These are phyloP conservation scores for Coffea canephora DNA, from an alignment of 257 asterid genomes.

Conservation along the genomic window DNA sequence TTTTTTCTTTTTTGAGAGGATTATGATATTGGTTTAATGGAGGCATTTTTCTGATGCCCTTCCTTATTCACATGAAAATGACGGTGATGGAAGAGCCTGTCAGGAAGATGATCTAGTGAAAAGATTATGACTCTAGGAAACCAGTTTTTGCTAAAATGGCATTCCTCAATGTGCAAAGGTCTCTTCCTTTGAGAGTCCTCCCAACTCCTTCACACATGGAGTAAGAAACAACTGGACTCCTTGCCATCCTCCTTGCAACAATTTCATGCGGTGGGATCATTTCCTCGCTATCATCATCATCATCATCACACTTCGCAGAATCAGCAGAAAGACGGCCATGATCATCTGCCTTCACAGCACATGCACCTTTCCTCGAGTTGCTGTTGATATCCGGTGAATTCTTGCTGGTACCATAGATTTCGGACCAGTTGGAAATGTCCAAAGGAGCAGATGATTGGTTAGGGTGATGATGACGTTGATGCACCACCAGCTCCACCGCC, in stretches of 20 bases:
- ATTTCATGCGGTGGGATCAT: constrained; percentile 61
- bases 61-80: not conserved
- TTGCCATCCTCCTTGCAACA: constrained; percentile 42
- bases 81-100: not conserved
- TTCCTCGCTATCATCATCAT: constrained; percentile 26
- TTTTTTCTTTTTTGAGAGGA: no score
- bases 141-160: constrained; percentile 62
- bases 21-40: not conserved
- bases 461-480: not conserved
- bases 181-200: constrained; percentile 73
- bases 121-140: constrained; percentile 40
- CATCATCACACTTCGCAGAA: not conserved
- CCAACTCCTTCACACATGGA: constrained; percentile 81
- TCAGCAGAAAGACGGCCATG: not conserved
- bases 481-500: not conserved
- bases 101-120: not conserved
- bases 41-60: not conserved
- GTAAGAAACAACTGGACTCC: constrained; percentile 41
- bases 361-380: not conserved
- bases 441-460: constrained; percentile 27
- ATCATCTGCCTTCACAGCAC: not conserved
- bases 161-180: constrained; percentile 53
- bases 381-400: constrained; percentile 4
- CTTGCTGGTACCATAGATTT: constrained; percentile 18
- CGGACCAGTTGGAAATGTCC: constrained; percentile 34